phyloP scores from a whole-genome alignment of 2,329 filamentous ascomycete genomes.

The Blastomyces gilchristii region DNA sequence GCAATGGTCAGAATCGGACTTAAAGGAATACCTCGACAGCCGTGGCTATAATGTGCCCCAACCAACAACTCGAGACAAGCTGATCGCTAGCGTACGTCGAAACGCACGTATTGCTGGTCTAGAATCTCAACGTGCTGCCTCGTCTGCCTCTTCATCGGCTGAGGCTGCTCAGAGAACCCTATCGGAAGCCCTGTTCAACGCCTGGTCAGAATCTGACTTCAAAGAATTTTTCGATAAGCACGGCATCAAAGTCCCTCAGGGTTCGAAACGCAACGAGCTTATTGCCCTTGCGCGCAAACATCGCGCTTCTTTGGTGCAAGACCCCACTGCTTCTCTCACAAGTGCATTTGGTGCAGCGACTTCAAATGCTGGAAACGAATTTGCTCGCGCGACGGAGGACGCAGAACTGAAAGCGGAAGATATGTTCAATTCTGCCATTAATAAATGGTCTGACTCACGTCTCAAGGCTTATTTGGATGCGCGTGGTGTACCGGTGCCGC shows the following conservation, averaged over 20 bases:
- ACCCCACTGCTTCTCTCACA: conserved; percentile 31
- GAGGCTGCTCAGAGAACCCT: conserved; percentile 62
- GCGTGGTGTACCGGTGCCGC: conserved; percentile 64
- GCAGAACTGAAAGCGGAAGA: conserved; percentile 53
- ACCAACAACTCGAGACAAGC: conserved; percentile 69
- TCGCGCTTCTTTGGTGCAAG: conserved; percentile 49
- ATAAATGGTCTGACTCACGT: conserved; percentile 62
- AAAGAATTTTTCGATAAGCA: conserved; percentile 94
- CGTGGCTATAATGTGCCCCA: conserved; percentile 80
- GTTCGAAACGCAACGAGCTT: conserved; percentile 80
- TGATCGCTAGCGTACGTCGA: conserved; percentile 80
- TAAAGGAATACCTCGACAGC: conserved; percentile 88
- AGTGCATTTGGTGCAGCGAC: conserved; percentile 57
- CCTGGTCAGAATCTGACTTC: conserved; percentile 80
- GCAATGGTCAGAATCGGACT: conserved; percentile 82
- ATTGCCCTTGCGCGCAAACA: conserved; percentile 83
- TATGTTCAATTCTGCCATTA: conserved; percentile 53
- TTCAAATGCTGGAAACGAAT: conserved; percentile 64
- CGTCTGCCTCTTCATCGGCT: conserved; percentile 53
- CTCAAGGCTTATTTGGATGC: conserved; percentile 70
- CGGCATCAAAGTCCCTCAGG: conserved; percentile 78
- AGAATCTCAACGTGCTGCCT: conserved; percentile 51
- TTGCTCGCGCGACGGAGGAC: conserved; percentile 62
- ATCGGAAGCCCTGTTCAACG: conserved; percentile 73
- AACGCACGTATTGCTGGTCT: conserved; percentile 74